Conservation (phyloP, 2,329 filamentous ascomycete species). For the Neonectria punicea region DNA sequence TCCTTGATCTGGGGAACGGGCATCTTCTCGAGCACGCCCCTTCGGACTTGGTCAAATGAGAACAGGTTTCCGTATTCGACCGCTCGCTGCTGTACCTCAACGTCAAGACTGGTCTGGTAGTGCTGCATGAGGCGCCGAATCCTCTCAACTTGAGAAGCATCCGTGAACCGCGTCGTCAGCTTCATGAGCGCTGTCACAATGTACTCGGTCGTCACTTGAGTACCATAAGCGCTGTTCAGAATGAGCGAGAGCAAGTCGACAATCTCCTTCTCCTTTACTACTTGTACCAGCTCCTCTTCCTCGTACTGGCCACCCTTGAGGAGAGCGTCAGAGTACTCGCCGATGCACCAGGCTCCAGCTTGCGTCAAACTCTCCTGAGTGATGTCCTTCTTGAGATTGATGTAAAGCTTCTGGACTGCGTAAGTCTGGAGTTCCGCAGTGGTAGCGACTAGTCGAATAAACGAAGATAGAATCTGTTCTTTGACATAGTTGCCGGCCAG, state of each 20-base stretch:
- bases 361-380: conserved; percentile 96
- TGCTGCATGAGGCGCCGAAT: conserved; percentile 80
- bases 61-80: conserved; percentile 98
- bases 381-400: conserved; percentile 92
- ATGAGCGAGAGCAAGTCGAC: conserved; percentile 94
- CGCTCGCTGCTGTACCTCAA: conserved; percentile 95
- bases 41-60: conserved; percentile 84
- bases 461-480: conserved; percentile 96
- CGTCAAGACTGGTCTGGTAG: conserved; percentile 87
- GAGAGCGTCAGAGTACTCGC: conserved; percentile 94
- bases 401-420: conserved; percentile 93
- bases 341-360: conserved; percentile 96
- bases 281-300: conserved; percentile 85
- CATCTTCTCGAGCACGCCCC: conserved; percentile 96
- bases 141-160: conserved; percentile 86
- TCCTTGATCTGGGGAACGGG: conserved; percentile 96
- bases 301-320: conserved; percentile 91
- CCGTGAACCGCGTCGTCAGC: conserved; percentile 86
- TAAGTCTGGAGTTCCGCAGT: conserved; percentile 96
- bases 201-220: conserved; percentile 92
- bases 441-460: conserved; percentile 93
- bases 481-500: conserved; percentile 97
- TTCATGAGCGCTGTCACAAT: conserved; percentile 97
- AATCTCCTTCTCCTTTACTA: conserved; percentile 87
- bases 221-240: conserved; percentile 93